A percentile compares a stretch with the other conserved stretches of the same genome.
phyloP scores from a whole-genome alignment of 129 eudicot genomes.

The Escallonia herrerae region DNA sequence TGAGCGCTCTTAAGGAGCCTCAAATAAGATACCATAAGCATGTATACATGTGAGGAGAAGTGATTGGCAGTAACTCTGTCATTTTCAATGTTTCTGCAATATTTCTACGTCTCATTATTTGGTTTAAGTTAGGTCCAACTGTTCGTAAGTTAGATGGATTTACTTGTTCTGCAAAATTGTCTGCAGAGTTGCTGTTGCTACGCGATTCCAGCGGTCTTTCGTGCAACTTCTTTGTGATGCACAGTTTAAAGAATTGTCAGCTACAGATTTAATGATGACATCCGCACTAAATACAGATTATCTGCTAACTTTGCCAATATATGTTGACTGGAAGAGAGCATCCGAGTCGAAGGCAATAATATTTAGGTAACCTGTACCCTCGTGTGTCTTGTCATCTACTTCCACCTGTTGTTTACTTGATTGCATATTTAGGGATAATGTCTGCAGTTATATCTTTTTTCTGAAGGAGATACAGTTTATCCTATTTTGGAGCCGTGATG shows the following conservation, averaged over 20 bases:
- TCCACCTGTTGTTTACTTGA: not conserved
- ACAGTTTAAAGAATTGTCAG: constrained; percentile 87
- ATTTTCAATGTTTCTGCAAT: not conserved
- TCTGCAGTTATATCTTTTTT: too few species aligned
- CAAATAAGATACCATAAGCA: too few species aligned
- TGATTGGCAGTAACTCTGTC: not conserved
- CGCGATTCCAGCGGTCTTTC: constrained; percentile 83
- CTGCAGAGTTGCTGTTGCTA: constrained; percentile 54
- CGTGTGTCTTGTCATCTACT: not conserved
- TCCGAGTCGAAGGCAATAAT: constrained; percentile 80
- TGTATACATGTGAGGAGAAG: not conserved
- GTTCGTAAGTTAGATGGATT: constrained; percentile 9
- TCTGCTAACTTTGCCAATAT: constrained; percentile 87
- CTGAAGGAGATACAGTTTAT: too few species aligned
- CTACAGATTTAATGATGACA: constrained; percentile 78
- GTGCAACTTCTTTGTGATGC: constrained; percentile 79
- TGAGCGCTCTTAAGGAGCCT: too few species aligned
- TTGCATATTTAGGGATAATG: too few species aligned
- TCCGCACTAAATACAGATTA: constrained; percentile 88
- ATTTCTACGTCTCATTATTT: constrained; percentile 1
- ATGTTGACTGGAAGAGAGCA: constrained; percentile 92
- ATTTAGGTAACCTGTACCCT: constrained; percentile 48
- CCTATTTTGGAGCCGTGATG: too few species aligned
- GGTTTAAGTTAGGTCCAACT: not conserved
- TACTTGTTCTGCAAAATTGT: constrained; percentile 17